phyloP scores from a whole-genome alignment of 306 rosid genomes.

The Casuarina glauca region DNA sequence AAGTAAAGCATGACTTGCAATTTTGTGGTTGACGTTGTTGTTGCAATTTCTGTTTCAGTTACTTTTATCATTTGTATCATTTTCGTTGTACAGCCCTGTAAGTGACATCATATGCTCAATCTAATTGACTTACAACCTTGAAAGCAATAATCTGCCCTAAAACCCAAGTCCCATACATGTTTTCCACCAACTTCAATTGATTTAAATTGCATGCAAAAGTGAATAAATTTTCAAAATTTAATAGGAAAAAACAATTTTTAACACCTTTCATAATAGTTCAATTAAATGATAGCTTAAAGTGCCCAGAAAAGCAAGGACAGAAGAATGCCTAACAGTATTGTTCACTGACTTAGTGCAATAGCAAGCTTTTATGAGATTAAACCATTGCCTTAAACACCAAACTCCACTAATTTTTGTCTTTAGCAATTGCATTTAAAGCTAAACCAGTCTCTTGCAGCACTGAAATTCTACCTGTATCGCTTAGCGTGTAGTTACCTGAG shows the following conservation, averaged over 20 bases:
- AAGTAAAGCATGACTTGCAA: background rate
- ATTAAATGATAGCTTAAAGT: background rate
- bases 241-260: background rate
- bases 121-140: too few species aligned
- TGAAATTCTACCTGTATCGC: conserved; percentile 6
- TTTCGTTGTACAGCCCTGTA: background rate
- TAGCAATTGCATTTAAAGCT: background rate
- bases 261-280: background rate
- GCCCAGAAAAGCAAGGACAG: conserved; percentile 1
- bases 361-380: background rate
- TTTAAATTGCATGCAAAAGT: background rate
- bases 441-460: conserved; percentile 1
- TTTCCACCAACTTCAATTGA: too few species aligned
- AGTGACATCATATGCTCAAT: too few species aligned
- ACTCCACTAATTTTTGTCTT: background rate
- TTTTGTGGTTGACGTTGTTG: background rate
- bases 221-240: background rate
- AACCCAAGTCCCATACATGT: background rate
- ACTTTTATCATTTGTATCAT: too few species aligned
- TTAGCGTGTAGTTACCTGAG: conserved; percentile 51
- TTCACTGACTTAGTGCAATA: background rate
- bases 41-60: background rate
- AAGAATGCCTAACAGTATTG: background rate
- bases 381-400: background rate
- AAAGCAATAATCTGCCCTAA: too few species aligned